phyloP scores from a whole-genome alignment of 176 grass and related monocot species.

The Puccinellia tenuiflora region DNA sequence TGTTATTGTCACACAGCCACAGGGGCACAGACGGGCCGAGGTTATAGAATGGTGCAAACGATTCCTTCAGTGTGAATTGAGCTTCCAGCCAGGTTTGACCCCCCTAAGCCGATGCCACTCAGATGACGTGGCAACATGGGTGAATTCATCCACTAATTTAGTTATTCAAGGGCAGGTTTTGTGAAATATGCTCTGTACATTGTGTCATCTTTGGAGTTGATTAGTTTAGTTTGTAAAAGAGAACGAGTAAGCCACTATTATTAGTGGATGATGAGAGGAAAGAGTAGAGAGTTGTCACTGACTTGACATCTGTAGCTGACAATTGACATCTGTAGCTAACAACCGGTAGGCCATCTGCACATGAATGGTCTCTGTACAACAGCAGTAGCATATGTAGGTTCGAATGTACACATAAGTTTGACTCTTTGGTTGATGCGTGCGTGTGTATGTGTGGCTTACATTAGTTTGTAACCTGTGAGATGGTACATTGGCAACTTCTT shows the following conservation, averaged over 20 bases:
- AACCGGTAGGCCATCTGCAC: background rate
- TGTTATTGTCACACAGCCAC: constrained; percentile 22
- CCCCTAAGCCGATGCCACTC: constrained; percentile 10
- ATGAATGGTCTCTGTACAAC: constrained; percentile 24
- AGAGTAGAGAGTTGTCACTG: background rate
- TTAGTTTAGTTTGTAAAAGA: constrained; percentile 20
- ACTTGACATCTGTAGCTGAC: constrained; percentile 10
- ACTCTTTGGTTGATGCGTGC: background rate
- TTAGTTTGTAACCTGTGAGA: background rate
- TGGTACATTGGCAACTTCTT: background rate
- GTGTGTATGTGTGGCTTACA: background rate
- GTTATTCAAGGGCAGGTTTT: constrained; percentile 28
- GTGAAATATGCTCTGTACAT: constrained; percentile 28
- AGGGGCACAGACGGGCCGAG: constrained; percentile 12
- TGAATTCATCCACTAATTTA: constrained; percentile 40
- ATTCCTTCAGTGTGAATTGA: constrained; percentile 35
- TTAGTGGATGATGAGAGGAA: constrained; percentile 12
- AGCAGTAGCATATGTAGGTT: constrained; percentile 9
- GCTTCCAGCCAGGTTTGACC: constrained; percentile 21
- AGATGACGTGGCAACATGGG: background rate
- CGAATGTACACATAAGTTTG: background rate
- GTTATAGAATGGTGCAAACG: constrained; percentile 22
- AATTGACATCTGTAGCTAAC: background rate
- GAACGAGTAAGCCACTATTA: background rate
- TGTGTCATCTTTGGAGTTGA: background rate